Conservation (phyloP, 2,329 filamentous ascomycete genomes). For the Neofusicoccum umdonicola region DNA sequence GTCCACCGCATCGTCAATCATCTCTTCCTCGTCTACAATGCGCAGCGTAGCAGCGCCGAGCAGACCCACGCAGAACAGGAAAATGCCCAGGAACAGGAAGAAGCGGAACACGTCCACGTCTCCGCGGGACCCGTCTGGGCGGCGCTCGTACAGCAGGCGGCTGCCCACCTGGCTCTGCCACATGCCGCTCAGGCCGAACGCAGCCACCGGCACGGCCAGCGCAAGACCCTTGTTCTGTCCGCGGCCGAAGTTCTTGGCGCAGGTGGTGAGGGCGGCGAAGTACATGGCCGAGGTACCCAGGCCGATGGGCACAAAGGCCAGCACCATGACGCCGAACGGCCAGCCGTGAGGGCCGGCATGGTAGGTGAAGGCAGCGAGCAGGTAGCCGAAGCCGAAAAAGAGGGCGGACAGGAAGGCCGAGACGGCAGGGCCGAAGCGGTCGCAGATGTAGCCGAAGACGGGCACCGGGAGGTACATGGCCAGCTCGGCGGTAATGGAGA, state of each 20-base stretch:
- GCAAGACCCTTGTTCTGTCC: constrained; percentile 86
- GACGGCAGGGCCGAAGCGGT: constrained; percentile 77
- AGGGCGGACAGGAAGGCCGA: constrained; percentile 70
- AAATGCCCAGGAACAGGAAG: constrained; percentile 77
- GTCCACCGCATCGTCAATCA: constrained; percentile 87
- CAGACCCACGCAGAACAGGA: constrained; percentile 69
- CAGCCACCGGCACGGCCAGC: constrained; percentile 84
- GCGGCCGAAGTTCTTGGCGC: constrained; percentile 95
- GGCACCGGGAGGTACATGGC: constrained; percentile 92
- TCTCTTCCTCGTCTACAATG: constrained; percentile 78
- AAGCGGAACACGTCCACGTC: constrained; percentile 76
- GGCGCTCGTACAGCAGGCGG: constrained; percentile 68
- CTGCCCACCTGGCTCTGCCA: constrained; percentile 90
- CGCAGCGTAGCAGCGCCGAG: constrained; percentile 71
- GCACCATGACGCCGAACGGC: constrained; percentile 79
- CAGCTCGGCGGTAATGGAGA: constrained; percentile 82
- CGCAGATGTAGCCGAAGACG: constrained; percentile 84
- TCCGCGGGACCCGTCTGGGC: constrained; percentile 59
- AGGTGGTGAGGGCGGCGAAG: constrained; percentile 84
- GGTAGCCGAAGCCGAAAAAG: constrained; percentile 78
- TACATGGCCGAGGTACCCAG: constrained; percentile 87
- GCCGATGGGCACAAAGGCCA: constrained; percentile 80
- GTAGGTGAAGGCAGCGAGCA: constrained; percentile 79
- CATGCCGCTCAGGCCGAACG: constrained; percentile 91
- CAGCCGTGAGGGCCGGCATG: constrained; percentile 58